phyloP scores from a whole-genome alignment of 1,284 basidiomycete species.

The Mycosarcoma maydis region DNA sequence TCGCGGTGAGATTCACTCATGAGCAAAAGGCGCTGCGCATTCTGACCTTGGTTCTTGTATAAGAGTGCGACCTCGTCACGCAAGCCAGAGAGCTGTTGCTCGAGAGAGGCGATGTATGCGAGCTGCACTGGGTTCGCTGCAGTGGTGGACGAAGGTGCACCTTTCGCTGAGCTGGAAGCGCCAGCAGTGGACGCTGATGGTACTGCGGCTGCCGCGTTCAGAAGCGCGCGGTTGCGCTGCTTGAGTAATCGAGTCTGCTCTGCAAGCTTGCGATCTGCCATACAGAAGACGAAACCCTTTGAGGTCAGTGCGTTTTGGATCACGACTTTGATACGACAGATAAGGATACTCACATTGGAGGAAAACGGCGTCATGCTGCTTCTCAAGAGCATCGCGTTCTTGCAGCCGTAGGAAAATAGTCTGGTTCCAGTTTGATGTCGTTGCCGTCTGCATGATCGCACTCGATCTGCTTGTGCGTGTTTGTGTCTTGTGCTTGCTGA shows the following conservation, averaged over 20 bases:
- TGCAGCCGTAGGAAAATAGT: conserved; percentile 49
- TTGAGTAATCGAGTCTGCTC: conserved; percentile 42
- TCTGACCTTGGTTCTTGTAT: conserved; percentile 95
- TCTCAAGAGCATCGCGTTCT: conserved; percentile 53
- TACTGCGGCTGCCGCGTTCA: conserved; percentile 34
- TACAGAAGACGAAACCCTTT: too few relatives aligned
- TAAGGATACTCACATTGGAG: conserved; percentile 40
- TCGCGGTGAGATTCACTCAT: conserved; percentile 94
- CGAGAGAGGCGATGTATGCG: conserved; percentile 88
- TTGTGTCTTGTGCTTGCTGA: too few relatives aligned
- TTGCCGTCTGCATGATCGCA: conserved; percentile 10
- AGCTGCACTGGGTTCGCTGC: conserved; percentile 77
- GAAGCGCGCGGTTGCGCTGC: conserved; percentile 46
- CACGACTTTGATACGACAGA: background rate
- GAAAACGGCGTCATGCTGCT: conserved; percentile 48
- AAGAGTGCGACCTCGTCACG: conserved; percentile 89
- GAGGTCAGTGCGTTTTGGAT: conserved; percentile 1
- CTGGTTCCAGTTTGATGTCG: conserved; percentile 49
- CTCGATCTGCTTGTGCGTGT: too few relatives aligned
- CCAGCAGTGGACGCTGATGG: conserved; percentile 13
- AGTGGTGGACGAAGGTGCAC: conserved; percentile 5
- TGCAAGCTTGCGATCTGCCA: conserved; percentile 46
- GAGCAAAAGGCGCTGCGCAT: conserved; percentile 86
- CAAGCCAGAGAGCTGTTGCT: conserved; percentile 88
- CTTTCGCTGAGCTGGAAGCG: conserved; percentile 2